Percentiles rank a stretch among this genome's conserved stretches.
These are phyloP conservation scores for Taphrina populina DNA, from an alignment of 1,139 yeast genomes.

Conservation along the genomic window DNA sequence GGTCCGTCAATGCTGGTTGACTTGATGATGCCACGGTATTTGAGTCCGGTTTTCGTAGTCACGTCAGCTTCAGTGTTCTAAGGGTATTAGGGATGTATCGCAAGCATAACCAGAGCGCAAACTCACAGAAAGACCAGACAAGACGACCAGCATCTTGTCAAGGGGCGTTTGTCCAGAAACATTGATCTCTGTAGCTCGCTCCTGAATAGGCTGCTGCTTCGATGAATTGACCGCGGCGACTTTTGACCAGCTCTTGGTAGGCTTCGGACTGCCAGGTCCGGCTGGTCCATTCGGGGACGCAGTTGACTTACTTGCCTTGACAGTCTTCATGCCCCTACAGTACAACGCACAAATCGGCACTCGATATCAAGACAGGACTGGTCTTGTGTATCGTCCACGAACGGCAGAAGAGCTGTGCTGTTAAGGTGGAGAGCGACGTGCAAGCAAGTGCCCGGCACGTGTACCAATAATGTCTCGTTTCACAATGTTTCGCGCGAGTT, in stretches of 20 bases:
- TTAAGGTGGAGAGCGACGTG: too few species aligned
- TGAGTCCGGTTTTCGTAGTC: conserved; percentile 4
- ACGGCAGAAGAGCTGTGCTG: too few species aligned
- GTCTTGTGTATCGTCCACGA: too few species aligned
- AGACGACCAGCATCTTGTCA: conserved; percentile 7
- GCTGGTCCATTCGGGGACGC: neutral
- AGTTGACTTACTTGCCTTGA: conserved; percentile 12
- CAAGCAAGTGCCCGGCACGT: too few species aligned
- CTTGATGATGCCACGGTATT: conserved; percentile 18
- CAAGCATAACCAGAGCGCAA: neutral
- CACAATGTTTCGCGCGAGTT: too few species aligned
- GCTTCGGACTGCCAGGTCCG: conserved; percentile 10
- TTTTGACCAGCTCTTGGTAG: conserved; percentile 27
- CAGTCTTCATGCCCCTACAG: conserved; percentile 26
- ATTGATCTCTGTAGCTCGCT: neutral
- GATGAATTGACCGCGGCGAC: conserved; percentile 16
- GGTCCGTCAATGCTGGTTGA: neutral
- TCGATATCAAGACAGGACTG: too few species aligned
- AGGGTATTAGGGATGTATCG: neutral
- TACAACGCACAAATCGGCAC: too few species aligned
- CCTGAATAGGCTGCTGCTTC: neutral
- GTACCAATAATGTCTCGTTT: too few species aligned
- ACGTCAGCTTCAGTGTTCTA: conserved; percentile 23
- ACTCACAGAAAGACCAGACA: conserved; percentile 12
- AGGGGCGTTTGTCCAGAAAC: neutral